Evolutionary conservation across 345 rosid genomes (phyloP).

Genomic region (Eucalyptus paniculata): DNA sequence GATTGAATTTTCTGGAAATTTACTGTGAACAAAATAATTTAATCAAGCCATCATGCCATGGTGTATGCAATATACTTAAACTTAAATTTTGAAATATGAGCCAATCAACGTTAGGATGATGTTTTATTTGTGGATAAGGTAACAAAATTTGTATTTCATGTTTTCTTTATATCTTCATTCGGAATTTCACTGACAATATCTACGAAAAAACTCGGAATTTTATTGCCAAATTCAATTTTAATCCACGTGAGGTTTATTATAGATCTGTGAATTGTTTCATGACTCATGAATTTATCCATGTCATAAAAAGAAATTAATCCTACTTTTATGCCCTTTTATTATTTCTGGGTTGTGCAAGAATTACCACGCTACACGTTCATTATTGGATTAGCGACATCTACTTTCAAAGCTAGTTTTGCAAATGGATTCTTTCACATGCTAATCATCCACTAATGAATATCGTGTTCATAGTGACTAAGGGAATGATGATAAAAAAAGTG

Average conservation of each 20-base stretch:
- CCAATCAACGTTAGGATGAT: not conserved
- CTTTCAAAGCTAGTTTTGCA: not conserved
- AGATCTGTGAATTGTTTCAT: not conserved
- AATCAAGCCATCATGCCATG: not conserved
- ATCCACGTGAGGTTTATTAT: not conserved
- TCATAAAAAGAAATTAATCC: not conserved
- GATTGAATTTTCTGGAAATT: not conserved
- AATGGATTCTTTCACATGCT: not conserved
- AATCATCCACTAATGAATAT: not conserved
- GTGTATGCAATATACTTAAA: not conserved
- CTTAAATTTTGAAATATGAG: not conserved
- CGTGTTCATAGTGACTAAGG: not conserved
- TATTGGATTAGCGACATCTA: not conserved
- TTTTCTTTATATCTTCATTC: not conserved
- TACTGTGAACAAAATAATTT: not conserved
- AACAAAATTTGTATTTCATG: not conserved
- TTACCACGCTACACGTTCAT: not conserved
- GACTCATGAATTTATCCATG: not conserved
- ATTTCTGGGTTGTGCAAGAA: not conserved
- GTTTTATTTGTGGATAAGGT: not conserved
- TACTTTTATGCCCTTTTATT: not conserved
- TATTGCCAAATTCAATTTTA: not conserved
- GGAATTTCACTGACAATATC: not conserved
- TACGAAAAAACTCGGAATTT: not conserved
- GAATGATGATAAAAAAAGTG: not conserved